phyloP scores from a whole-genome alignment of 495 filamentous ascomycete species.

The Neurospora sp. region DNA sequence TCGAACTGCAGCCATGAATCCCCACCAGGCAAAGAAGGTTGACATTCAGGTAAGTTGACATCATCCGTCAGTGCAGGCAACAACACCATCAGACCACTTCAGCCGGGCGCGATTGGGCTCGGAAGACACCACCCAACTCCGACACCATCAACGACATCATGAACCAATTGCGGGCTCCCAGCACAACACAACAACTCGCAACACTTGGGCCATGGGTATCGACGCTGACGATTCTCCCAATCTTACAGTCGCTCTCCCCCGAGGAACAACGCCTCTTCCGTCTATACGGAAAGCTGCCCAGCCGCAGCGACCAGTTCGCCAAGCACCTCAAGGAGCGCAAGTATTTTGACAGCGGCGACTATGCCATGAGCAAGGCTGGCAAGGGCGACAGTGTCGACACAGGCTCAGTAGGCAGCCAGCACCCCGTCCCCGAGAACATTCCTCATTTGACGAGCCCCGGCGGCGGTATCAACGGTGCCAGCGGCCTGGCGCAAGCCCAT shows the following conservation, averaged over 20 bases:
- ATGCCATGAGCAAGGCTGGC: conserved; percentile 95
- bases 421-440: conserved; percentile 93
- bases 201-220: neutral
- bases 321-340: conserved; percentile 98
- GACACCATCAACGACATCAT: neutral
- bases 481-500: conserved; percentile 30
- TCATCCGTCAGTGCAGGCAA: conserved; percentile 1
- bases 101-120: neutral
- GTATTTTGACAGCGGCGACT: conserved; percentile 98
- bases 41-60: conserved; percentile 72
- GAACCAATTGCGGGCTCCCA: neutral
- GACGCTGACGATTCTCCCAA: neutral
- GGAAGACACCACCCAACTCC: neutral
- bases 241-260: conserved; percentile 62
- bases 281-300: conserved; percentile 93
- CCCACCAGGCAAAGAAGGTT: conserved; percentile 92
- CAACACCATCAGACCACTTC: conserved; percentile 10
- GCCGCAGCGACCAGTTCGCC: conserved; percentile 89
- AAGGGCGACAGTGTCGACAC: conserved; percentile 92
- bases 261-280: conserved; percentile 94
- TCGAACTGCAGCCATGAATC: conserved; percentile 60
- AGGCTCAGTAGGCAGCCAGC: conserved; percentile 84
- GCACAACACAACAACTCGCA: neutral
- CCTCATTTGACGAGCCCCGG: conserved; percentile 73
- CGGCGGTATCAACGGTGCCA: conserved; percentile 34